phyloP scores from a whole-genome alignment of 768 basidiomycete genomes.

The Rhizopogon rudus region DNA sequence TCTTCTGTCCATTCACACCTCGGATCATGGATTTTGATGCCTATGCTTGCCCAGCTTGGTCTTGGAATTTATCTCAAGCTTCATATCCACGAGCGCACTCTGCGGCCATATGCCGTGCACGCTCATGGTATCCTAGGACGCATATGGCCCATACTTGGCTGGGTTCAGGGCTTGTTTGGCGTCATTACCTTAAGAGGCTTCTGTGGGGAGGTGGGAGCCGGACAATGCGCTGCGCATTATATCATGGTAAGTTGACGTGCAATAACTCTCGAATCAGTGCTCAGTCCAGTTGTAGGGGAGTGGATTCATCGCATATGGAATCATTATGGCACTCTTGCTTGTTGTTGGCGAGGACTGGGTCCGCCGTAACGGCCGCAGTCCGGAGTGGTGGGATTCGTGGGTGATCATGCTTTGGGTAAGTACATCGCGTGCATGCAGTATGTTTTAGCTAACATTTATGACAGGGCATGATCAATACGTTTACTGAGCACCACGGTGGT shows the following conservation, averaged over 20 bases:
- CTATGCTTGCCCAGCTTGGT: slow-evolving; percentile 59
- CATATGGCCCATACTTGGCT: slow-evolving; percentile 77
- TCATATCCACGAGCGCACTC: slow-evolving; percentile 75
- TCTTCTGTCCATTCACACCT: slow-evolving; percentile 71
- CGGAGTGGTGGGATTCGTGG: slow-evolving; percentile 88
- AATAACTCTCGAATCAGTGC: slow-evolving; percentile 7
- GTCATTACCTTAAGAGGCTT: slow-evolving; percentile 70
- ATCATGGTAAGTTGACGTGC: slow-evolving; percentile 49
- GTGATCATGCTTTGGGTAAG: slow-evolving; percentile 50
- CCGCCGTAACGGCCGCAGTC: slow-evolving; percentile 61
- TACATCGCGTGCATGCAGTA: slow-evolving; percentile 1
- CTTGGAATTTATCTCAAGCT: slow-evolving; percentile 90
- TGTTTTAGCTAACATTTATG: neutral
- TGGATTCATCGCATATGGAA: slow-evolving; percentile 85
- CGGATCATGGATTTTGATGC: slow-evolving; percentile 45
- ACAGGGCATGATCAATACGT: slow-evolving; percentile 68
- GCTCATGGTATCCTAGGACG: slow-evolving; percentile 81
- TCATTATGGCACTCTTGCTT: slow-evolving; percentile 74
- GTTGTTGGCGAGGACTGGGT: slow-evolving; percentile 78
- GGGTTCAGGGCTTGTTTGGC: slow-evolving; percentile 89
- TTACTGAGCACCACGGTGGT: slow-evolving; percentile 83
- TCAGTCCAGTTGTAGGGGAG: slow-evolving; percentile 46
- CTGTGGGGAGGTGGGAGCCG: slow-evolving; percentile 66
- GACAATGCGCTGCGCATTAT: slow-evolving; percentile 87
- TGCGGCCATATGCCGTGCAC: slow-evolving; percentile 66